Base-by-base conservation (phyloP, 192 early-diverging fungal species). In the Entomortierella beljakovae region DNA sequence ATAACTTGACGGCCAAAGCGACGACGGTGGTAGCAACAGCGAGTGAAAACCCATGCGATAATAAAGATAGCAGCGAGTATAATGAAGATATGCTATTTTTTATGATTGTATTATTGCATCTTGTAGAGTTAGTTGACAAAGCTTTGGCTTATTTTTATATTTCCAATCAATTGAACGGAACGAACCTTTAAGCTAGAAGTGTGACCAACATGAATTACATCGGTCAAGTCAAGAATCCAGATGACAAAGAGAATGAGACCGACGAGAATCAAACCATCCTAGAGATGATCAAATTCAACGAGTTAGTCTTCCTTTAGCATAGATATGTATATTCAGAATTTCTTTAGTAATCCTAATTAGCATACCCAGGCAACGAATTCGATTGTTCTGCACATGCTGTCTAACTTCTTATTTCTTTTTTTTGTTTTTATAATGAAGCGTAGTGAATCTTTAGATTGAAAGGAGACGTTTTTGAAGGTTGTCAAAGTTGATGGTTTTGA, bases 11-110 rank as follows among this genome's bases (percentile, higher is more conserved):
- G n/a, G 15, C 18, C 60, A 25, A 61, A 20, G 34, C 70, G 70
- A 34, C 70, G 70, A 37, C 70, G 55, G 35, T 56, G 61, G 29
- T 50, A 58, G 48, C 70, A 64, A 48, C 53, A 72, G 56, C 70
- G 70, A 13, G 70, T 72, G 32, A 72, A 72, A 33, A 72, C 57
- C 70, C 70, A 72, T 0, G 70, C 70, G 23, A 72, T 64, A 56
- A 72, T 64, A 22, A 72, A 72, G 61, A 72, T 28, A 22, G 52
- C 56, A 0, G 70, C 70, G 61, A 72, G 70, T 23, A 59, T 28
- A 26, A 72, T 59, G 70, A 72, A 72, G 61, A 72, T 72, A 56
- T 72, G 70, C 61, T 64, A 37, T 20, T 5, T 20, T 46, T 4
- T 32, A 33, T 16, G 22, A 9, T 10, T 57, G 29, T 33, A 25